Percentiles rank a stretch among this genome's conserved stretches.
Evolutionary conservation across 345 rosid genomes (phyloP).

Genomic region (Reutealis trisperma): DNA sequence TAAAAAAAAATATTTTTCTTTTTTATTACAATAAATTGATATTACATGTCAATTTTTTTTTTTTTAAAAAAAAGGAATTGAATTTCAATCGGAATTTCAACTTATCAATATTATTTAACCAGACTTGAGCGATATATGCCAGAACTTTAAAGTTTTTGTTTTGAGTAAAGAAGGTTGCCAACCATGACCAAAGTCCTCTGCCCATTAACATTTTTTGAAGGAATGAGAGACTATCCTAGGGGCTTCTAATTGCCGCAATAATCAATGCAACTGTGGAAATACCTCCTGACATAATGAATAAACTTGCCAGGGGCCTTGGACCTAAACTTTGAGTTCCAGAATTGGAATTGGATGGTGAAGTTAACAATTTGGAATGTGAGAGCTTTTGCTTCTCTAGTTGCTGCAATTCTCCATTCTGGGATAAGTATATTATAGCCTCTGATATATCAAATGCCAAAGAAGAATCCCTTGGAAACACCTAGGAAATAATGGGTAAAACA

Average conservation of each 20-base stretch:
- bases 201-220: constrained; percentile 1
- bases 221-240: neutral
- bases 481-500: neutral
- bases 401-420: constrained; percentile 1
- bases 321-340: constrained; percentile 11
- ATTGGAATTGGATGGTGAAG: neutral
- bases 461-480: constrained; percentile 9
- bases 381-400: constrained; percentile 9
- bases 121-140: too few relatives aligned
- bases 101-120: too few relatives aligned
- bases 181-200: constrained; percentile 19
- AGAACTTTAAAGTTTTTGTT: neutral
- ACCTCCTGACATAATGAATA: constrained; percentile 16
- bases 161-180: neutral
- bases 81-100: too few relatives aligned
- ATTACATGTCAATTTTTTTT: too few relatives aligned
- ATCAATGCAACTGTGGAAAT: constrained; percentile 16
- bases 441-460: neutral
- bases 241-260: neutral
- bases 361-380: neutral
- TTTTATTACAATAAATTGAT: too few relatives aligned
- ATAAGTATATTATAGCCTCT: neutral
- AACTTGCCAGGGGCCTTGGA: constrained; percentile 10
- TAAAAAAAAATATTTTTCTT: too few relatives aligned
- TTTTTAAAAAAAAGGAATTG: too few relatives aligned